Evolutionary conservation across 75 land plant species (phyloP), one percentile per base, ranked within the genome.

Genomic region (Gnetum montanum): DNA sequence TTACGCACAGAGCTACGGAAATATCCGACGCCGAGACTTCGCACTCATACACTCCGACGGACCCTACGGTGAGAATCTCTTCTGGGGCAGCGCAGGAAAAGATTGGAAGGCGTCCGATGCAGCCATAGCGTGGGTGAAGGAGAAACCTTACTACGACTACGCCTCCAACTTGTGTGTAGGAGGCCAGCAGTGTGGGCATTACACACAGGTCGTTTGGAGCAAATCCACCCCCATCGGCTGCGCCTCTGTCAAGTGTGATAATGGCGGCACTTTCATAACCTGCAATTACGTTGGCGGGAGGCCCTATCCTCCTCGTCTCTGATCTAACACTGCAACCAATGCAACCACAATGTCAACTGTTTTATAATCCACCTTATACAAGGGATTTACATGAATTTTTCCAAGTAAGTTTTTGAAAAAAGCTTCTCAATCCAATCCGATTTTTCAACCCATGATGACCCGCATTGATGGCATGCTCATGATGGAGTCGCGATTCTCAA

Each of bases 1-100:
- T 25, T 76, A 84, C 61, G 88, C 88, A 7, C 51, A 41, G 45
- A 76, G 80, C 80, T 84, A 78, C 82, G 88, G 83, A 7, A 58
- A 49, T 18, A 54, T 67, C 64, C 56, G 82, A 13, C 55, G 26
- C 31, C 58, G 53, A 3, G 81, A 84, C 54, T 84, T 83, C 78
- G 40, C 40, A 29, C 63, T 70, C 53, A 51, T 60, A 40, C 88
- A 84, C 47, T 84, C 88, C 3, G 69, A 74, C 44, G 77, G 77
- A 5, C 73, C 76, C 8, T 62, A 47, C 31, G 79, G 57, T 5
- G 82, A 83, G 75, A 78, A 75, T 64, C 56, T 83, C 4, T 79
- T 54, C 60, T 84, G 83, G 83, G 88, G 88, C 10, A 51, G 71
- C 37, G n/a, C n/a, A n/a, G 88, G 88, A 4, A 18, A 44, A 1